These are phyloP conservation scores for Farysia itapuensis DNA, from an alignment of 1,284 basidiomycete genomes.

Conservation along the genomic window DNA sequence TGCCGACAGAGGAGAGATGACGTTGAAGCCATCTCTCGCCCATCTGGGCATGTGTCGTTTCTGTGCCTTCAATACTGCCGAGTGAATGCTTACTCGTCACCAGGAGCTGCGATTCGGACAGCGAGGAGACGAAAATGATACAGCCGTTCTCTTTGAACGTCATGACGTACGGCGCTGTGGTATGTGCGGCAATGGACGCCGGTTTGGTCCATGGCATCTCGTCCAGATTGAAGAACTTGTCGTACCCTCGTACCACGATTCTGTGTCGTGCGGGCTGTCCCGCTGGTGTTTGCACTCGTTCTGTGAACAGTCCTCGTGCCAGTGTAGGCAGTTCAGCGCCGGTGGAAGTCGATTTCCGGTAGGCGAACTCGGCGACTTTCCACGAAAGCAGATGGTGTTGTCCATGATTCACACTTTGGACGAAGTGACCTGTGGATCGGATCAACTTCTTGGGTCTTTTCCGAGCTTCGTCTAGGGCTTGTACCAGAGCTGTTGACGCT, in stretches of 20 bases:
- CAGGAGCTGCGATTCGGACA: slow-evolving; percentile 74
- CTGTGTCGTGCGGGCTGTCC: slow-evolving; percentile 62
- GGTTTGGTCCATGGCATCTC: slow-evolving; percentile 87
- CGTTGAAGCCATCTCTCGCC: slow-evolving; percentile 80
- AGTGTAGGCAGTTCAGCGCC: slow-evolving; percentile 52
- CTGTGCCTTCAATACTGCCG: slow-evolving; percentile 28
- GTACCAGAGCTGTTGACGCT: slow-evolving; percentile 19
- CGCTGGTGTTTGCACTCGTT: slow-evolving; percentile 25
- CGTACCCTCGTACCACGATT: slow-evolving; percentile 89
- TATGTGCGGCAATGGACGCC: slow-evolving; percentile 63
- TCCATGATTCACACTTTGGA: neutral
- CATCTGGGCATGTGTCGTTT: slow-evolving; percentile 70
- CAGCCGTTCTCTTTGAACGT: slow-evolving; percentile 97
- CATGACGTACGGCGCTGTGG: slow-evolving; percentile 78
- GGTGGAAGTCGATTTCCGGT: slow-evolving; percentile 47
- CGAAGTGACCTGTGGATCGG: slow-evolving; percentile 26
- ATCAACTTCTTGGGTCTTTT: slow-evolving; percentile 34
- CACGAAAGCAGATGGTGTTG: slow-evolving; percentile 37
- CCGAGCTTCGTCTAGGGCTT: slow-evolving; percentile 16
- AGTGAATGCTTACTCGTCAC: slow-evolving; percentile 82
- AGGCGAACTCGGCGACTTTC: slow-evolving; percentile 57
- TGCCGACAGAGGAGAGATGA: slow-evolving; percentile 71
- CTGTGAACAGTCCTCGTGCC: slow-evolving; percentile 56
- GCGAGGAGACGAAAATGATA: slow-evolving; percentile 91
- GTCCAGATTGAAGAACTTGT: slow-evolving; percentile 98